A percentile compares a stretch with the other conserved stretches of the same genome.
Evolutionary conservation across 2,329 filamentous ascomycete species (phyloP).

Genomic region (Cadophora sp.): DNA sequence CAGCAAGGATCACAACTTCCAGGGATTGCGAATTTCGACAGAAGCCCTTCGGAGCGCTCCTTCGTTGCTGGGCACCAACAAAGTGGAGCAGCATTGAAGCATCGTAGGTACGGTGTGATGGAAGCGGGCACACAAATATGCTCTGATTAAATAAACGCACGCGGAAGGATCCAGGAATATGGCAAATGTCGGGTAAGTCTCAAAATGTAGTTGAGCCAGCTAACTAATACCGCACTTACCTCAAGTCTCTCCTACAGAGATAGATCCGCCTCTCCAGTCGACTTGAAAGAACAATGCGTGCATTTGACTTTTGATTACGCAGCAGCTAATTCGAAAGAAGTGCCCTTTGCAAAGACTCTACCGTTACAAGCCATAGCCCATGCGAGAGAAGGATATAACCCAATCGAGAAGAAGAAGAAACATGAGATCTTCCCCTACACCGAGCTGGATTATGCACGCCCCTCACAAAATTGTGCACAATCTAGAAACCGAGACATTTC

Average conservation of each 20-base stretch:
- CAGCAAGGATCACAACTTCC: not conserved
- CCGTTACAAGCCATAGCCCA: constrained; percentile 30
- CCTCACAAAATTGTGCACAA: not conserved
- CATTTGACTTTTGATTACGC: constrained; percentile 11
- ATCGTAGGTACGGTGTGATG: not conserved
- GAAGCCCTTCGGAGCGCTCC: too few species aligned
- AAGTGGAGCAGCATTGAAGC: not conserved
- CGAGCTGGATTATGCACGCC: constrained; percentile 18
- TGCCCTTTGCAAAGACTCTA: constrained; percentile 28
- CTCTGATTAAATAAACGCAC: too few species aligned
- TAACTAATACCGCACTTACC: not conserved
- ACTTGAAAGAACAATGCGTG: not conserved
- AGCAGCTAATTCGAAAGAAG: constrained; percentile 23
- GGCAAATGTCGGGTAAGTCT: too few species aligned
- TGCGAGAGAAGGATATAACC: constrained; percentile 23
- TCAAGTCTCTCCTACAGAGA: not conserved
- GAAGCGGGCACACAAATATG: not conserved
- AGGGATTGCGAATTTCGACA: too few species aligned
- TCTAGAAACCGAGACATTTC: not conserved
- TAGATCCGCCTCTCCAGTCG: not conserved
- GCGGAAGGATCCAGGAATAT: too few species aligned
- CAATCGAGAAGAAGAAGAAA: constrained; percentile 20
- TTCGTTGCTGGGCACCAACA: too few species aligned
- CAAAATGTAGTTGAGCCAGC: too few species aligned
- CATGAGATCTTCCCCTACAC: constrained; percentile 18